phyloP scores from a whole-genome alignment of 2,329 filamentous ascomycete species.

The Coniochaeta sp. region DNA sequence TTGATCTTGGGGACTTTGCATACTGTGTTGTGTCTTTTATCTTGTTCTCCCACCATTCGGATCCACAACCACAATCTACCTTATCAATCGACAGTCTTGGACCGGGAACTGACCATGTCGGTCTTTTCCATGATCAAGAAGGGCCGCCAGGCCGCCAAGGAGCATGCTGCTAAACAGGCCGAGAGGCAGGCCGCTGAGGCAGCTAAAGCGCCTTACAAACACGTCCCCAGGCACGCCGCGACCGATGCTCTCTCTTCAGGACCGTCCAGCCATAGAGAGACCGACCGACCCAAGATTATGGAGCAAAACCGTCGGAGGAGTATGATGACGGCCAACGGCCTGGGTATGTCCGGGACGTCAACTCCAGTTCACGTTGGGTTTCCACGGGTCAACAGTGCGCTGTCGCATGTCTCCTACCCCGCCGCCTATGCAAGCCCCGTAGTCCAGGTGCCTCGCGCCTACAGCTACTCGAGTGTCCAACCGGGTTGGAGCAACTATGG shows the following conservation, averaged over 20 bases:
- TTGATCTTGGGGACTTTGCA: constrained; percentile 1
- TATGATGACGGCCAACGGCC: constrained; percentile 34
- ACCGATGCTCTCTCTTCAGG: constrained; percentile 48
- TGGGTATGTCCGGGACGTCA: constrained; percentile 17
- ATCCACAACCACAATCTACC: background rate
- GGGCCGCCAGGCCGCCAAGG: constrained; percentile 47
- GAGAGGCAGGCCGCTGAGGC: constrained; percentile 37
- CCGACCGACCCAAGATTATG: constrained; percentile 38
- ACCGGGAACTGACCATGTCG: constrained; percentile 34
- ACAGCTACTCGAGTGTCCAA: constrained; percentile 32
- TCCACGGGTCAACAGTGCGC: constrained; percentile 39
- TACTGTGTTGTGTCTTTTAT: background rate
- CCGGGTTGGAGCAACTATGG: constrained; percentile 20
- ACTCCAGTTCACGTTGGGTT: constrained; percentile 26
- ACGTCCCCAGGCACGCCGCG: constrained; percentile 56
- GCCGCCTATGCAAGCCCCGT: constrained; percentile 30
- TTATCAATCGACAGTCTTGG: background rate
- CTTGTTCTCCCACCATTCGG: background rate
- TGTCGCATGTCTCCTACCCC: constrained; percentile 40
- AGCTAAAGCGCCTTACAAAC: constrained; percentile 43
- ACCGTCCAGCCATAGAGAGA: constrained; percentile 41
- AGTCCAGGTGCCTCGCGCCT: constrained; percentile 30
- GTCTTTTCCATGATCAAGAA: constrained; percentile 47
- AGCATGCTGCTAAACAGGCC: constrained; percentile 39
- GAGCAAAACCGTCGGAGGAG: constrained; percentile 43